Evolutionary conservation across 768 basidiomycete species (phyloP), one percentile per base, ranked within the genome.

Genomic region (Mycena floridula): DNA sequence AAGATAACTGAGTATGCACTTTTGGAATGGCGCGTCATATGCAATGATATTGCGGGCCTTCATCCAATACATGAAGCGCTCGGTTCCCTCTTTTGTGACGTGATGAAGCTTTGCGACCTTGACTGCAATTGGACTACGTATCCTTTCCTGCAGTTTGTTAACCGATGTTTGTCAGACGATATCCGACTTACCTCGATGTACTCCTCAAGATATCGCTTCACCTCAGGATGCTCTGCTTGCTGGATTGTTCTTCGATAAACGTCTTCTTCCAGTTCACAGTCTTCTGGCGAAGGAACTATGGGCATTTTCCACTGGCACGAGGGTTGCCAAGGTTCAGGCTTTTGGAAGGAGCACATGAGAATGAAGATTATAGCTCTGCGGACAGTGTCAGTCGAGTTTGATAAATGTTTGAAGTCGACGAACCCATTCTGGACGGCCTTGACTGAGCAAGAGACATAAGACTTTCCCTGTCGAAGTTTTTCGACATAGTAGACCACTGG

Each of bases 401-500:
- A n/a, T 9, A 20, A 11, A 20, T 11, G 37, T 9, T 9, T 20
- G 11, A 76, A 75, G 41, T 75, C 65, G 30, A 65, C 62, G 16
- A 57, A 57, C 30, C 74, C 74, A 47, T 71, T 70, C 50, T 79
- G 76, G 32, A 79, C 64, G 18, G 81, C 81, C 54, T 75, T 79
- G 49, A 84, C 75, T 16, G 66, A 72, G 41, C 79, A 76, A 3
- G 88, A 88, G 38, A 73, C 68, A 58, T 89, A 91, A 11, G 84
- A 82, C 22, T 75, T 74, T 37, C 88, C 89, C 47, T 89, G 72
- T 5, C 89, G 82, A 25, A 89, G 61, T 7, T 79, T 69, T 50
- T 89, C 87, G 41, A 92, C 85, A 49, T 76, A 76, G 60, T 91
- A 91, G 41, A 89, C 68, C 50, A 91, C 82, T 7, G 89, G 85